A percentile compares a stretch with the other conserved stretches of the same genome.
Conservation (phyloP, 176 grass and related monocot species). For the Aegilops longissima region DNA sequence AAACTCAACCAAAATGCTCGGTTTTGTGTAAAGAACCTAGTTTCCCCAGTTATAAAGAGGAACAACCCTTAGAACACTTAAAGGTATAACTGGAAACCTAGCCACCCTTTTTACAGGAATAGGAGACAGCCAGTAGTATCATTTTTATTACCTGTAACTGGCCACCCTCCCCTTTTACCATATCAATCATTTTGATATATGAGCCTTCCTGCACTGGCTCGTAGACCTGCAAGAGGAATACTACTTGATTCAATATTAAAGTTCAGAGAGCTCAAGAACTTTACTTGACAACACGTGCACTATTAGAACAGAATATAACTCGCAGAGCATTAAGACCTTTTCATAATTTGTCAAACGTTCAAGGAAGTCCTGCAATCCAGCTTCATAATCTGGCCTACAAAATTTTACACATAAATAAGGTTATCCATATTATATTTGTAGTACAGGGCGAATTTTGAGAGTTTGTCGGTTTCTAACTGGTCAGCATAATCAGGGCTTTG, state of each 20-base stretch:
- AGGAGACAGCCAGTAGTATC: neutral
- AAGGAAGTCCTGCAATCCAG: constrained; percentile 84
- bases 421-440: constrained; percentile 16
- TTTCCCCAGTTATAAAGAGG: neutral
- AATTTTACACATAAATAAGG: constrained; percentile 30
- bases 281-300: neutral
- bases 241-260: constrained; percentile 25
- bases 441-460: constrained; percentile 1
- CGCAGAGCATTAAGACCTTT: constrained; percentile 59
- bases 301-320: constrained; percentile 24
- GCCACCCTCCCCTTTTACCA: constrained; percentile 82
- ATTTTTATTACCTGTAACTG: constrained; percentile 80
- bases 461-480: constrained; percentile 54
- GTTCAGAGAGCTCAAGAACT: constrained; percentile 11
- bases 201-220: constrained; percentile 93
- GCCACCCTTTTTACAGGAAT: constrained; percentile 2
- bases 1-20: neutral
- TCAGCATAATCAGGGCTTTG: constrained; percentile 99
- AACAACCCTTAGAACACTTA: neutral
- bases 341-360: constrained; percentile 86
- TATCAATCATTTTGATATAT: constrained; percentile 99
- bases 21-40: neutral
- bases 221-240: constrained; percentile 58
- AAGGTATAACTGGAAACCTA: neutral
- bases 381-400: constrained; percentile 82